Base-by-base conservation (phyloP, 177 flowering plant species). In the Vitis hybrid region DNA sequence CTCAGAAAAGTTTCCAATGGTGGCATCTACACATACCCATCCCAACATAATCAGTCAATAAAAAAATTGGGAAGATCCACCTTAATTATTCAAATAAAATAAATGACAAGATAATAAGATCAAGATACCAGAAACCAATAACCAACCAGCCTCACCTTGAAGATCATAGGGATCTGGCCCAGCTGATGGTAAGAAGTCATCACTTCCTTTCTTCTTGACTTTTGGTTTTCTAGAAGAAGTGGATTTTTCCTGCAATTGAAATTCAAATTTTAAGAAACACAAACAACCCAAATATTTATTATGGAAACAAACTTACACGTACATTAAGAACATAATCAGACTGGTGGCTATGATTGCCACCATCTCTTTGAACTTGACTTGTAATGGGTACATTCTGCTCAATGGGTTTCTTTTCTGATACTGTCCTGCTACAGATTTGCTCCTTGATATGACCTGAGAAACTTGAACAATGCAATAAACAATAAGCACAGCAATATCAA, bases 381-480 rank as follows among this genome's bases (percentile, higher is more conserved):
- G 74, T 33, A 65, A 44, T 62, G 31, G 82, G 82, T 51, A 63
- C 63, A 73, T 65, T 81, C 58, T 78, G 82, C 75, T 82, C 82
- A 68, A 73, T 24, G 20, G 72, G 63, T 68, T 81, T 87, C 60
- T 70, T 73, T 51, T 82, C 87, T 75, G 78, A 79, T 12, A 52
- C 71, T 33, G 78, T 75, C 72, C 72, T 69, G 73, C 72, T 75
- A 55, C 62, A 65, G 60, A 74, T 77, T 67, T 82, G 81, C 82
- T 88, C 90, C 79, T 85, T 79, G 70, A 81, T 69, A 77, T 71
- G 89, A 90, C 98, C 99, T 92, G 98, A 90, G 88, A 87, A 86
- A 85, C 97, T 89, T 93, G 85, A 86, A 88, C 74, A 77, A 77
- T 71, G 77, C 78, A 86, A 75, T 78, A 81, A 76, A 82, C 79